A percentile compares a stretch with the other conserved stretches of the same genome.
Evolutionary conservation across 129 eudicot species (phyloP).

Genomic region (Escallonia herrerae): DNA sequence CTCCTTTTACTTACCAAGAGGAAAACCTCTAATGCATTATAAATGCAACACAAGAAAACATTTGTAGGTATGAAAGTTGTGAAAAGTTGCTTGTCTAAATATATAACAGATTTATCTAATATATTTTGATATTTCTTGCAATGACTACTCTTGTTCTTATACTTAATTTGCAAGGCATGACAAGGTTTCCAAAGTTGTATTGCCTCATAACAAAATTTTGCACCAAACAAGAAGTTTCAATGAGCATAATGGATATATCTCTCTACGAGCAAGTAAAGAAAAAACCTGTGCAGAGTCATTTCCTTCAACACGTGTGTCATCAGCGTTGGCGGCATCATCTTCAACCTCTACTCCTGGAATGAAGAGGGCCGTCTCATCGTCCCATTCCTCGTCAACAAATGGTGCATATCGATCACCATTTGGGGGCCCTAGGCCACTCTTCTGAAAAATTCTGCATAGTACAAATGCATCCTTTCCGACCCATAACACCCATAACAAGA

Average conservation of each 20-base stretch:
- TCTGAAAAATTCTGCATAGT: conserved; percentile 84
- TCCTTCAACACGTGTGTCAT: conserved; percentile 44
- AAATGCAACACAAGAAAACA: no score
- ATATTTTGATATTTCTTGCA: no score
- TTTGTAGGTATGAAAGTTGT: no score
- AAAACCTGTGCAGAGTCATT: conserved; percentile 56
- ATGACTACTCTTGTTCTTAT: no score
- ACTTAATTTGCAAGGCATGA: background rate
- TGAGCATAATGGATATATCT: background rate
- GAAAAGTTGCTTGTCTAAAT: no score
- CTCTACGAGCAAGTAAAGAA: background rate
- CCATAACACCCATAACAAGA: conserved; percentile 18
- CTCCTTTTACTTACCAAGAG: no score
- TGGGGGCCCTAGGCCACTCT: conserved; percentile 87
- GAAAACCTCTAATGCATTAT: no score
- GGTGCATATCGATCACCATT: conserved; percentile 94
- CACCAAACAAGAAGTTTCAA: background rate
- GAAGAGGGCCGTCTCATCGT: conserved; percentile 46
- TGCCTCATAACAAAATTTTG: background rate
- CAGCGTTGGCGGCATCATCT: conserved; percentile 55
- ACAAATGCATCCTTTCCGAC: conserved; percentile 70
- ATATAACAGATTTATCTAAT: no score
- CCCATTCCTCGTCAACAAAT: conserved; percentile 95
- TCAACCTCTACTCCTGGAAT: conserved; percentile 76
- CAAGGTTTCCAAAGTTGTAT: background rate